phyloP scores from a whole-genome alignment of 805 yeast genomes.

The Wickerhamomyces xylosicus region DNA sequence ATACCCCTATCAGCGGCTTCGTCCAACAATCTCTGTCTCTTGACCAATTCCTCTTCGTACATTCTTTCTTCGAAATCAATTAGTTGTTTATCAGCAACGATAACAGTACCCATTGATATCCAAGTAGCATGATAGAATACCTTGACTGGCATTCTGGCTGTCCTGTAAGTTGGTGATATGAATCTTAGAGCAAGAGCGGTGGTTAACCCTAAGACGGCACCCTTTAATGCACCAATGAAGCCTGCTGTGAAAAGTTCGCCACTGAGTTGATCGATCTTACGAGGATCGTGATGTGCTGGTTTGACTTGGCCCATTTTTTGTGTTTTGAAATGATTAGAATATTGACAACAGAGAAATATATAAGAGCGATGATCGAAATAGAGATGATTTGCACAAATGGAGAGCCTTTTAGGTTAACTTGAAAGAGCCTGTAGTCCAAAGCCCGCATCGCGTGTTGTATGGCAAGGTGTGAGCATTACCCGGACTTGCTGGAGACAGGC shows the following conservation, averaged over 20 bases:
- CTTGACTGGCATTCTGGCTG: slow-evolving; percentile 29
- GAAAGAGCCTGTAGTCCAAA: too few species aligned
- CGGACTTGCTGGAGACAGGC: too few species aligned
- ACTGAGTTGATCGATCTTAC: slow-evolving; percentile 23
- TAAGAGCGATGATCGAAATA: too few species aligned
- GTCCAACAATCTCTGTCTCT: slow-evolving; percentile 26
- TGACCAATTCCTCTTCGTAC: slow-evolving; percentile 22
- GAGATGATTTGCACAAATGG: too few species aligned
- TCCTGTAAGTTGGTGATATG: slow-evolving; percentile 25
- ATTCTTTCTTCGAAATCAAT: slow-evolving; percentile 24
- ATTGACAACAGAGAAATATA: too few species aligned
- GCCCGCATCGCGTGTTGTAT: too few species aligned
- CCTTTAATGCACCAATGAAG: slow-evolving; percentile 31
- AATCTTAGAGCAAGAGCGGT: slow-evolving; percentile 23
- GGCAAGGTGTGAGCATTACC: too few species aligned
- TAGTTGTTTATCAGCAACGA: slow-evolving; percentile 31
- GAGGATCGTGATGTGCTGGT: slow-evolving; percentile 29
- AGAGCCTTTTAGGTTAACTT: too few species aligned
- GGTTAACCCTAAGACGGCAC: slow-evolving; percentile 27
- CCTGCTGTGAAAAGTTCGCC: slow-evolving; percentile 28
- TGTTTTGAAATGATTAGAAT: too few species aligned
- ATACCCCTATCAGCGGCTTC: slow-evolving; percentile 37
- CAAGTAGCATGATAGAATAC: slow-evolving; percentile 31
- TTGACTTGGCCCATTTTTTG: slow-evolving; percentile 16
- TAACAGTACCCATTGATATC: slow-evolving; percentile 30